Base-by-base conservation (phyloP, 345 rosid genomes). In the Theobroma cacao region DNA sequence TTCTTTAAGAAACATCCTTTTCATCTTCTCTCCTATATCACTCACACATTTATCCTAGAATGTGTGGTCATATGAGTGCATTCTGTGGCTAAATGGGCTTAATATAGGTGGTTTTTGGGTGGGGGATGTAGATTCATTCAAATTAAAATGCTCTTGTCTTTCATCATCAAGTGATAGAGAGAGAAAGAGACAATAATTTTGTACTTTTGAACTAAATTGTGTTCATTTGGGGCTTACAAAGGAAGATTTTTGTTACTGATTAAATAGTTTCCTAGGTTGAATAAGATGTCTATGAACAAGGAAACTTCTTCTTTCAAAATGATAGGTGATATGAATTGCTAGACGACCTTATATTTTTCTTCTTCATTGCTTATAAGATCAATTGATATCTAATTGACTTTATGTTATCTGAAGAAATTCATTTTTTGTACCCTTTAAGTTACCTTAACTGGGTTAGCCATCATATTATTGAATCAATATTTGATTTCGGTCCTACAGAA, bases 401-500 rank as follows among this genome's bases (percentile, higher is more conserved):
- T 15, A 4, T 48, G n/a, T n/a, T n/a, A n/a, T n/a, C n/a, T n/a
- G n/a, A n/a, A n/a, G n/a, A n/a, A 20, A 6, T 55, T 55, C 26
- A 6, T 20, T n/a, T 24, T 55, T 55, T n/a, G 12, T 55, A n/a
- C 28, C n/a, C 30, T n/a, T 9, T 36, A 38, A n/a, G 17, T 36
- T 36, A 3, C 26, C 18, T 3, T 38, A n/a, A 38, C 50, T 10
- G 3, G n/a, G 38, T 47, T 45, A 8, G 24, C 20, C 38, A 3
- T 64, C 30, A 15, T 36, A 7, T 50, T 17, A 71, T 31, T 50
- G 58, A 48, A 72, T 38, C 33, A 22, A 34, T 70, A 28, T 15
- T 72, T 72, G 12, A 28, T 72, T 55, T 26, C n/a, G 50, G 24
- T 7, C 38, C 10, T 80, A 60, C 88, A 90, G 93, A 93, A 91